Percentiles rank a stretch among this genome's conserved stretches.
Evolutionary conservation across 768 basidiomycete species (phyloP).

Genomic region (Symmetrospora coprosmae): DNA sequence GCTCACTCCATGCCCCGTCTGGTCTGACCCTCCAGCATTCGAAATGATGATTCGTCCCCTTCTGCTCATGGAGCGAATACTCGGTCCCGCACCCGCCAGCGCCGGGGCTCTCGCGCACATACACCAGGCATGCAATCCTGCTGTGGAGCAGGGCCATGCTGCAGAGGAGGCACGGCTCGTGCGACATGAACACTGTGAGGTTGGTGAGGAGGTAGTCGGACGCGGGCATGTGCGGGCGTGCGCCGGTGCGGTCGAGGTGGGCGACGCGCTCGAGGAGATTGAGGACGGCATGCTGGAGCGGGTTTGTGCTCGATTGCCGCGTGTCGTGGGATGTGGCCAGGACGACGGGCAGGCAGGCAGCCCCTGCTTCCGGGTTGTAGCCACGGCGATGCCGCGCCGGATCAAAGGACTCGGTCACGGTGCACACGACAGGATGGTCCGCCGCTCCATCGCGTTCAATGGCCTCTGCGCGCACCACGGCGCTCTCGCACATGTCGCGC

Average conservation of each 20-base stretch:
- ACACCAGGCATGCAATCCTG: conserved; percentile 67
- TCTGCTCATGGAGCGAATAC: conserved; percentile 52
- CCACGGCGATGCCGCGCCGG: too few species aligned
- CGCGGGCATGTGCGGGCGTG: conserved; percentile 43
- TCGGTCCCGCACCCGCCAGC: conserved; percentile 74
- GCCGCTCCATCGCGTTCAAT: too few species aligned
- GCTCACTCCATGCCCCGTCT: neutral
- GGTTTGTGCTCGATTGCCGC: conserved; percentile 53
- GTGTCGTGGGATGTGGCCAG: conserved; percentile 51
- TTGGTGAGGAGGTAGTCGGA: conserved; percentile 77
- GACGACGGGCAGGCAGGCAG: conserved; percentile 6
- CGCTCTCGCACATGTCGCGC: neutral
- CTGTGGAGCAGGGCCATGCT: conserved; percentile 91
- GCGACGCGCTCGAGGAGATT: conserved; percentile 46
- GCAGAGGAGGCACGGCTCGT: conserved; percentile 98
- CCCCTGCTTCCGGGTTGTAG: too few species aligned
- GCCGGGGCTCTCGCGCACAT: conserved; percentile 51
- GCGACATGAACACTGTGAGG: conserved; percentile 69
- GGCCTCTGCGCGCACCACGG: too few species aligned
- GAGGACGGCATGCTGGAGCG: conserved; percentile 70
- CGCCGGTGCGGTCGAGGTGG: conserved; percentile 23
- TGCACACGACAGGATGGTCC: too few species aligned
- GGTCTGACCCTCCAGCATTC: conserved; percentile 4
- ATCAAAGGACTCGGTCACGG: too few species aligned
- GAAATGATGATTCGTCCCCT: conserved; percentile 17